Base-by-base conservation (phyloP, 2,329 filamentous ascomycete species). In the Cordyceps militaris region DNA sequence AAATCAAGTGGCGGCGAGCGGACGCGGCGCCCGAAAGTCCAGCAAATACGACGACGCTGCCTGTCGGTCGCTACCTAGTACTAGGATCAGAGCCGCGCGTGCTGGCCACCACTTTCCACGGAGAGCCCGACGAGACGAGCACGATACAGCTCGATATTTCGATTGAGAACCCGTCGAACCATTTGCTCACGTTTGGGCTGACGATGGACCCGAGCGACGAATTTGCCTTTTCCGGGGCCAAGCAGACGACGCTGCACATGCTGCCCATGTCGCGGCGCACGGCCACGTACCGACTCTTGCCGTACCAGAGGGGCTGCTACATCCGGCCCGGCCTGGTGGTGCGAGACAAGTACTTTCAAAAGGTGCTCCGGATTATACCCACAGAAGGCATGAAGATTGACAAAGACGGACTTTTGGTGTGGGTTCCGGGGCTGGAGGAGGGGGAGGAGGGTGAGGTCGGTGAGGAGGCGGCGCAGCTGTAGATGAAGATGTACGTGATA, bases 121-220 rank as follows among this genome's bases (percentile, higher is more conserved):
- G 72, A 21, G 65, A 68, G 3, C 66, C 68, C 8, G 66, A 66
- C 11, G 63, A 66, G 26, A 59, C 70, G 55, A 57, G 66, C 11
- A 66, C 82, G 9, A 62, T 81, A 46, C 72, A 76, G 57, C 69
- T 85, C 14, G 73, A 79, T 43, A 69, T 83, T 68, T 90, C 85
- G 3, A 84, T 99, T 58, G 94, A 99, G 73, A 99, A 99, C 69
- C 89, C 92, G 0, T 97, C 93, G 0, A 88, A 86, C 69, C 94
- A 99, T 70, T 95, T 96, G 72, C 81, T 99, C 51, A 96, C 92
- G 0, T 99, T 99, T 73, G 91, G 89, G 30, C 72, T 97, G 50
- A 85, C 80, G 26, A 96, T 99, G 91, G 93, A 99, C 64, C 88
- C 91, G 3, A 93, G 85, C 68, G 91, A 96, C 62, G 83, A 91